Evolutionary conservation across 2,329 filamentous ascomycete species (phyloP), one percentile per base, ranked within the genome.

Genomic region (Fusarium sp.): DNA sequence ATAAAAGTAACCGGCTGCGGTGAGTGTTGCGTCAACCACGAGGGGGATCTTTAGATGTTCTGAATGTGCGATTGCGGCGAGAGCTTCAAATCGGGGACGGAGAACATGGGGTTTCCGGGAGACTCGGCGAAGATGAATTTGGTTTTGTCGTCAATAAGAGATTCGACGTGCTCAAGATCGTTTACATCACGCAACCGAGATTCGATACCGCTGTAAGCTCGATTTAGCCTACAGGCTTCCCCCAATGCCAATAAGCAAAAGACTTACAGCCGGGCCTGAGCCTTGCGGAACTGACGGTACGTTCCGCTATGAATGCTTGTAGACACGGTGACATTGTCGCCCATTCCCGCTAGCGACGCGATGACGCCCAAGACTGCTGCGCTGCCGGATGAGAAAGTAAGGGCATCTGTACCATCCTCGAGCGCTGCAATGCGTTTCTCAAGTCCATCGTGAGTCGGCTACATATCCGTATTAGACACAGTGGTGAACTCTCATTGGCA

Each of bases 401-500:
- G 19, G 9, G 44, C 44, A 21, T 46, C 44, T 27, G 18, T 27
- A 2, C 44, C 44, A 10, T 46, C 44, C 44, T 46, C 44, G 19
- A 46, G 44, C 9, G 44, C 44, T 6, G 44, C 44, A 4, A 46
- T 46, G 12, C 44, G 44, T 21, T 46, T 46, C 44, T 46, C 44
- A 46, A 46, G 44, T 27, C 44, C 44, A 21, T 46, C 44, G 25
- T 46, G 44, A 27, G 44, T 46, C 3, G 44, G 44, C 44, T 46
- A 14, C 8, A 12, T 10, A 19, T 7, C 23, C 12, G 5, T 3
- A 21, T 46, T 16, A 46, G 44, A 21, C 6, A 7, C 1, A 15
- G 12, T 7, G 25, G 4, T 15, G 14, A 21, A 3, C 5, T 21
- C 0, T 5, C 3, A 7, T 8, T 21, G 10, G 5, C 0, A 21